A percentile compares a stretch with the other conserved stretches of the same genome.
phyloP scores from a whole-genome alignment of 768 basidiomycete species.

The Leccinum truebloodii region DNA sequence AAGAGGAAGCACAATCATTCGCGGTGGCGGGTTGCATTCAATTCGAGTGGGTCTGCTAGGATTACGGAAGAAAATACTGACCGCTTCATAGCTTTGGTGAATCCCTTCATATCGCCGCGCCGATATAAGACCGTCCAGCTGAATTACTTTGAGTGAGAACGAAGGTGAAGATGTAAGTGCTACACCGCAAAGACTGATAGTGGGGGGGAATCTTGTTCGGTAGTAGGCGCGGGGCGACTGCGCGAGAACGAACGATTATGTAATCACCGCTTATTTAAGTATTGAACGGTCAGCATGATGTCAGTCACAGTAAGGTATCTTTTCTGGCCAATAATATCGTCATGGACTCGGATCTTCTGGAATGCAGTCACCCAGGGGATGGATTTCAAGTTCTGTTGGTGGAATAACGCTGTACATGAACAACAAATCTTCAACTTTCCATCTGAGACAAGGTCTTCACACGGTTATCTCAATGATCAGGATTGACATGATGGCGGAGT shows the following conservation, averaged over 20 bases:
- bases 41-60: background rate
- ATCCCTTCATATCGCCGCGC: slow-evolving; percentile 69
- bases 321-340: background rate
- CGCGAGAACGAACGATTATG: slow-evolving; percentile 18
- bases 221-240: background rate
- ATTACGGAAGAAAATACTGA: slow-evolving; percentile 32
- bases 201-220: background rate
- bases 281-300: no score
- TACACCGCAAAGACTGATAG: background rate
- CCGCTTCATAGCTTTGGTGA: slow-evolving; percentile 79
- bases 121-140: background rate
- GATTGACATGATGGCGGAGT: background rate
- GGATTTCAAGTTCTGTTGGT: background rate
- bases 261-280: slow-evolving; percentile 11
- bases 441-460: background rate
- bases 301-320: no score
- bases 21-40: slow-evolving; percentile 3
- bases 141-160: background rate
- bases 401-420: background rate
- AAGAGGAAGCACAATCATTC: slow-evolving; percentile 12
- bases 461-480: background rate
- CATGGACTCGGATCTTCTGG: background rate
- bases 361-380: background rate
- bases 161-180: background rate
- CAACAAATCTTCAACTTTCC: background rate